Evolutionary conservation across 2,329 filamentous ascomycete genomes (phyloP).

Genomic region (Sordariomycetes sp.): DNA sequence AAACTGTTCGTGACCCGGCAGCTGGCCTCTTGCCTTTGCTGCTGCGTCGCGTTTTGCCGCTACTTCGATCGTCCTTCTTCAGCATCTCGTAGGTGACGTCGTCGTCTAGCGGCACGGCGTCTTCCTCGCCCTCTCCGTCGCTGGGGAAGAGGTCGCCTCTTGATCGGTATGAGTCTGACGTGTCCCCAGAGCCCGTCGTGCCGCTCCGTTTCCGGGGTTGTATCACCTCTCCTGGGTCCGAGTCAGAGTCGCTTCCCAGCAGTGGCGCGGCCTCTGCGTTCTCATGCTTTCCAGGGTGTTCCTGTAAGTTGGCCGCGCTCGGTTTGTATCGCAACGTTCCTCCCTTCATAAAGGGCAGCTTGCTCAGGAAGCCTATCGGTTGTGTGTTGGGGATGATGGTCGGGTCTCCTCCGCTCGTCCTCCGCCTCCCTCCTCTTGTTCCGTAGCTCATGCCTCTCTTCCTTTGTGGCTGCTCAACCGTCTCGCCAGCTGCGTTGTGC

Average conservation of each 20-base stretch:
- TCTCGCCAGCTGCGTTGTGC: slow-evolving; percentile 16
- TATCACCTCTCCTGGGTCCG: slow-evolving; percentile 17
- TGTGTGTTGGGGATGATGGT: slow-evolving; percentile 86
- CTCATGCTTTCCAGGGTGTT: slow-evolving; percentile 57
- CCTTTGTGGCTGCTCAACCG: slow-evolving; percentile 55
- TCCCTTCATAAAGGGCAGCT: slow-evolving; percentile 77
- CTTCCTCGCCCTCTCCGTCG: slow-evolving; percentile 76
- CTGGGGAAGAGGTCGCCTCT: slow-evolving; percentile 86
- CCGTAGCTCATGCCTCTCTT: slow-evolving; percentile 89
- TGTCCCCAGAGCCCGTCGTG: slow-evolving; percentile 71
- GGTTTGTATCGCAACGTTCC: slow-evolving; percentile 80
- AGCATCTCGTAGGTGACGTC: slow-evolving; percentile 82
- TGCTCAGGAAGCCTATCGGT: slow-evolving; percentile 74
- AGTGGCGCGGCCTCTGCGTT: slow-evolving; percentile 61
- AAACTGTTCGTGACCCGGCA: slow-evolving; percentile 39
- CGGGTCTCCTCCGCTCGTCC: slow-evolving; percentile 53
- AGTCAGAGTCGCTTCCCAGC: slow-evolving; percentile 32
- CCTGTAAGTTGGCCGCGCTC: slow-evolving; percentile 81
- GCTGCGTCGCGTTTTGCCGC: slow-evolving; percentile 39
- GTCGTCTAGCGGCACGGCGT: slow-evolving; percentile 86
- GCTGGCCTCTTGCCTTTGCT: slow-evolving; percentile 49
- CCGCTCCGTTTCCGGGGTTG: slow-evolving; percentile 54
- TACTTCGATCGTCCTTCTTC: slow-evolving; percentile 66
- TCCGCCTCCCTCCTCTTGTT: slow-evolving; percentile 47
- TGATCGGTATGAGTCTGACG: slow-evolving; percentile 78